Percentiles rank a stretch among this genome's conserved stretches.
phyloP scores from a whole-genome alignment of 129 eudicot species.

The Escallonia herrerae region DNA sequence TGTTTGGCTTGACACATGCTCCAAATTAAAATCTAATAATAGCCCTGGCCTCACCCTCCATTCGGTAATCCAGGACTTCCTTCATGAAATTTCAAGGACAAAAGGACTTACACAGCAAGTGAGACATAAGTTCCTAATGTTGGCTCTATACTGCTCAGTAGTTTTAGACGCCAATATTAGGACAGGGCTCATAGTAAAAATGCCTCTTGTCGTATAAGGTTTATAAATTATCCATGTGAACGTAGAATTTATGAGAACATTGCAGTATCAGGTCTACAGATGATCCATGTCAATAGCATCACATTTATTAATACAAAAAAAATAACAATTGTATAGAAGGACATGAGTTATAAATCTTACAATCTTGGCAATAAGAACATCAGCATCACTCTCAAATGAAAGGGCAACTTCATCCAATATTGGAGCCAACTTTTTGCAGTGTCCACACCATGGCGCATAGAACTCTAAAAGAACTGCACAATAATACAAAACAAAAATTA shows the following conservation, averaged over 20 bases:
- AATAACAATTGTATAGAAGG: neutral
- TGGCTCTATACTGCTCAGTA: too few species aligned
- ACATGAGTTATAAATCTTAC: conserved; percentile 38
- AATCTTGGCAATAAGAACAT: conserved; percentile 76
- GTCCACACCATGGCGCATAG: conserved; percentile 96
- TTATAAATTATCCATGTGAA: too few species aligned
- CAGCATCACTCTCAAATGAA: conserved; percentile 50
- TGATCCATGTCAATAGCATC: neutral
- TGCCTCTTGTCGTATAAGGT: too few species aligned
- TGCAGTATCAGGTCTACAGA: neutral
- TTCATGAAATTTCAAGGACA: too few species aligned
- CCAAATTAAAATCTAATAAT: neutral
- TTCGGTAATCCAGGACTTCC: neutral
- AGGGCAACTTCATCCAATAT: conserved; percentile 80
- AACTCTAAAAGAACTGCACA: conserved; percentile 72
- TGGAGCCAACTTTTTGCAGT: conserved; percentile 93
- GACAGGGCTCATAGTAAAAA: too few species aligned
- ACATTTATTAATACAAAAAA: neutral
- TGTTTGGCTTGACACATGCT: neutral
- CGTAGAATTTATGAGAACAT: too few species aligned
- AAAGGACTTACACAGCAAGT: too few species aligned
- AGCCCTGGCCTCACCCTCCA: neutral
- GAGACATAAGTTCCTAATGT: too few species aligned
- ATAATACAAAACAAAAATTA: neutral
- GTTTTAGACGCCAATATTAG: too few species aligned